A percentile compares a stretch with the other conserved stretches of the same genome.
Evolutionary conservation across 768 basidiomycete species (phyloP).

Genomic region (Psilocybe cyanescens): DNA sequence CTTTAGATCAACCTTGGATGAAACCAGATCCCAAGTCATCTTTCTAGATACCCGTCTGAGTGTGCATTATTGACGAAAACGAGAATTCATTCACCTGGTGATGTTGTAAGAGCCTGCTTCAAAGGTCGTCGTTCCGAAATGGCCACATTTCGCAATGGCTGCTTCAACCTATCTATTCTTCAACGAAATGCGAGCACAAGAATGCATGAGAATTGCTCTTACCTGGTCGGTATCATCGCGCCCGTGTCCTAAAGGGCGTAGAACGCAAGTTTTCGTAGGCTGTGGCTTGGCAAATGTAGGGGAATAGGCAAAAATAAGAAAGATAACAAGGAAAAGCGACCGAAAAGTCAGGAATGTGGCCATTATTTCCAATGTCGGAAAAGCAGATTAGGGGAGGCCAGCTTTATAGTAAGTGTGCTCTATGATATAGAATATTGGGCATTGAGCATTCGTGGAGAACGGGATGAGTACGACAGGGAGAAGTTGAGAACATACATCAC

Average conservation of each 20-base stretch:
- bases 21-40: constrained; percentile 55
- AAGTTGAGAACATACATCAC: constrained; percentile 3
- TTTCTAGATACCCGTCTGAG: constrained; percentile 35
- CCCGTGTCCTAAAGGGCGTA: constrained; percentile 6
- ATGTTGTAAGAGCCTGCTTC: constrained; percentile 52
- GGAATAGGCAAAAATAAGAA: background rate
- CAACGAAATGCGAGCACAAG: background rate
- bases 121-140: constrained; percentile 48
- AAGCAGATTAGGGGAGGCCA: background rate
- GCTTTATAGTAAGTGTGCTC: background rate
- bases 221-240: constrained; percentile 18
- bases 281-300: background rate
- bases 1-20: constrained; percentile 47
- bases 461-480: background rate
- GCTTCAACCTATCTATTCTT: constrained; percentile 43
- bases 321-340: background rate
- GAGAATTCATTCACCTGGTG: constrained; percentile 39
- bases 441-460: background rate
- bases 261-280: background rate
- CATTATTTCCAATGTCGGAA: background rate
- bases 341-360: background rate
- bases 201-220: constrained; percentile 13
- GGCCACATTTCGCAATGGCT: constrained; percentile 53
- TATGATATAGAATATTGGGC: background rate
- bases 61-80: constrained; percentile 17